phyloP scores from a whole-genome alignment of 768 basidiomycete genomes.

The Leccinum variicolor region DNA sequence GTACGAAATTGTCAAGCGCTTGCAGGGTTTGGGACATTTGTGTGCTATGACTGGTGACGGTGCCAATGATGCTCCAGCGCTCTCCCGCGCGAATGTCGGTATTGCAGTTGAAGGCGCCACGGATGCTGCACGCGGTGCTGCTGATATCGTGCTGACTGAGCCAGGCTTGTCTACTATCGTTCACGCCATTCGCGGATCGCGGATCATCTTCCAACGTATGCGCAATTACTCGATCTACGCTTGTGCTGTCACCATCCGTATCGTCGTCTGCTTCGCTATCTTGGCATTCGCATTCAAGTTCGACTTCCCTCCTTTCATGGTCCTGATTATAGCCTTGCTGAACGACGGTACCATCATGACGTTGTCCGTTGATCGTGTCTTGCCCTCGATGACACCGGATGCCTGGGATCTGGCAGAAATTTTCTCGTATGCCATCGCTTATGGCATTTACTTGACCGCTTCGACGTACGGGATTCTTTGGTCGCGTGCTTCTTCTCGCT shows the following conservation, averaged over 20 bases:
- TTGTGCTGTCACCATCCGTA: constrained; percentile 96
- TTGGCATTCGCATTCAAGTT: constrained; percentile 95
- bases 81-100: constrained; percentile 98
- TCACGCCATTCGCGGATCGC: constrained; percentile 96
- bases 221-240: constrained; percentile 98
- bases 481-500: constrained; percentile 5
- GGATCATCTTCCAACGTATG: constrained; percentile 99
- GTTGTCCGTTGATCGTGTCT: constrained; percentile 89
- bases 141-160: constrained; percentile 96
- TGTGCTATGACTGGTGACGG: constrained; percentile 99
- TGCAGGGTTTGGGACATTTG: constrained; percentile 92
- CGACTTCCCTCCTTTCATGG: constrained; percentile 99
- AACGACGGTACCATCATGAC: constrained; percentile 99
- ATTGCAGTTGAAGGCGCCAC: constrained; percentile 99
- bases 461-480: constrained; percentile 67
- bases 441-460: constrained; percentile 88
- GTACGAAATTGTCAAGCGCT: constrained; percentile 98
- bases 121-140: constrained; percentile 97
- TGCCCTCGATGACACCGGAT: constrained; percentile 91
- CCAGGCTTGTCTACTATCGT: constrained; percentile 99
- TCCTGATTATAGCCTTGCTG: constrained; percentile 93
- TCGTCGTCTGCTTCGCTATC: constrained; percentile 95
- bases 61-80: constrained; percentile 97
- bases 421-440: constrained; percentile 92
- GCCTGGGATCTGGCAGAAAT: constrained; percentile 97